Conservation (phyloP, 352 stramenopile species). For the Phytophthora litchii region DNA sequence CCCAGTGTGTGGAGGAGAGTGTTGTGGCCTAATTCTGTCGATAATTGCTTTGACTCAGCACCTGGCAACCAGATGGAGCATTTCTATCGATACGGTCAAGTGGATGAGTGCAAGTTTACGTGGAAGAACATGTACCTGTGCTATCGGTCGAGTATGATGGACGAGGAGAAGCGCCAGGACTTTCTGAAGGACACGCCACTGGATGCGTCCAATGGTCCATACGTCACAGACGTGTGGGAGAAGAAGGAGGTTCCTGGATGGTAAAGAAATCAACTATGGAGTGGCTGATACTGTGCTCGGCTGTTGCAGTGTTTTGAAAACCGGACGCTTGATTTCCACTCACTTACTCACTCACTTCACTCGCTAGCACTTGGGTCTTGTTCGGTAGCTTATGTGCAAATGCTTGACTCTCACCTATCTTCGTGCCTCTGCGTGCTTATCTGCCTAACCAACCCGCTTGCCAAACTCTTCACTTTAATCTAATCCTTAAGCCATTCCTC, state of each 20-base stretch:
- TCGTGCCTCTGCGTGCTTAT: conserved; percentile 20
- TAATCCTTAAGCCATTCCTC: conserved; percentile 85
- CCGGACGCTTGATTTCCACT: conserved; percentile 24
- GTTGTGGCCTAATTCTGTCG: background rate
- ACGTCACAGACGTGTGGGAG: conserved; percentile 67
- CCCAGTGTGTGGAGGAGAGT: conserved; percentile 30
- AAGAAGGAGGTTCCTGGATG: conserved; percentile 73
- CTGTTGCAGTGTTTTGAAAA: conserved; percentile 2
- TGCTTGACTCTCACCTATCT: conserved; percentile 8
- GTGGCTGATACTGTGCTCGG: background rate
- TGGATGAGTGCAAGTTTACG: conserved; percentile 82
- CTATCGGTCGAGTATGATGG: conserved; percentile 81
- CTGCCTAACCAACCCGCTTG: conserved; percentile 19
- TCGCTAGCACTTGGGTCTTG: conserved; percentile 20
- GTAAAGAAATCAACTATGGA: conserved; percentile 34
- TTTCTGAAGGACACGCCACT: conserved; percentile 76
- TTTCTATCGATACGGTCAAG: conserved; percentile 74
- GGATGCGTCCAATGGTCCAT: conserved; percentile 56
- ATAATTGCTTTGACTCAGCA: conserved; percentile 36
- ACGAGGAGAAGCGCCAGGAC: conserved; percentile 68
- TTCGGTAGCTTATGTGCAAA: conserved; percentile 25
- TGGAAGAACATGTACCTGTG: conserved; percentile 86
- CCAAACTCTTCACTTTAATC: conserved; percentile 29
- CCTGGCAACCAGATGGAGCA: conserved; percentile 83
- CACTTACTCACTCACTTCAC: conserved; percentile 25